Evolutionary conservation across 768 basidiomycete species (phyloP).

Genomic region (Phylloporus arenicola): DNA sequence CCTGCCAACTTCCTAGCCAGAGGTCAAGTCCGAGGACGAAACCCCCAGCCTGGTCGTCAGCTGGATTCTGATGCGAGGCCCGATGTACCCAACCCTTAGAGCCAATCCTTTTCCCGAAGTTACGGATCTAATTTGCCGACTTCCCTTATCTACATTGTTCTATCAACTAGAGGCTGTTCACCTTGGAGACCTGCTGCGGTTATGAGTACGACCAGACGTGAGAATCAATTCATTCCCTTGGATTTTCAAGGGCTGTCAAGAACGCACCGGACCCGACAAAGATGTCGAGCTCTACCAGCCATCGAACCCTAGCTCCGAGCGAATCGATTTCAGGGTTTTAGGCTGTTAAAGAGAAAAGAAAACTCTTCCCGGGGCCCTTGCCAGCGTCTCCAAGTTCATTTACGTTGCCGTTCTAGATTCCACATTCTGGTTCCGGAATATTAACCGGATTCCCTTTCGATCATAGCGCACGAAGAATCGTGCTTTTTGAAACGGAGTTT

Average conservation of each 20-base stretch:
- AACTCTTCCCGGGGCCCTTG: conserved; percentile 45
- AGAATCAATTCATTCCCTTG: conserved; percentile 66
- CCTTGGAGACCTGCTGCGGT: conserved; percentile 78
- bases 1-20: not conserved
- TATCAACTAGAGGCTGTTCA: conserved; percentile 78
- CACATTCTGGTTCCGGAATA: conserved; percentile 74
- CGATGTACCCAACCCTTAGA: conserved; percentile 76
- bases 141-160: conserved; percentile 79
- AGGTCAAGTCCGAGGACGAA: not conserved
- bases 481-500: conserved; percentile 66
- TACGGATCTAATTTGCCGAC: conserved; percentile 78
- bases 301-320: conserved; percentile 70
- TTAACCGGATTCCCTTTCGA: conserved; percentile 78
- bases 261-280: conserved; percentile 67
- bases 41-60: conserved; percentile 33
- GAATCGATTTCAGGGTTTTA: conserved; percentile 62
- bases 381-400: conserved; percentile 60
- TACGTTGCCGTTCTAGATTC: conserved; percentile 63
- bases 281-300: conserved; percentile 66
- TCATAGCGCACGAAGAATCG: conserved; percentile 54
- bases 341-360: not conserved
- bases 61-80: conserved; percentile 68
- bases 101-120: conserved; percentile 77
- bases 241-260: conserved; percentile 13
- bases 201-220: conserved; percentile 71